Evolutionary conservation across 495 filamentous ascomycete species (phyloP), one percentile per base, ranked within the genome.

Genomic region (Neurospora intermedia): DNA sequence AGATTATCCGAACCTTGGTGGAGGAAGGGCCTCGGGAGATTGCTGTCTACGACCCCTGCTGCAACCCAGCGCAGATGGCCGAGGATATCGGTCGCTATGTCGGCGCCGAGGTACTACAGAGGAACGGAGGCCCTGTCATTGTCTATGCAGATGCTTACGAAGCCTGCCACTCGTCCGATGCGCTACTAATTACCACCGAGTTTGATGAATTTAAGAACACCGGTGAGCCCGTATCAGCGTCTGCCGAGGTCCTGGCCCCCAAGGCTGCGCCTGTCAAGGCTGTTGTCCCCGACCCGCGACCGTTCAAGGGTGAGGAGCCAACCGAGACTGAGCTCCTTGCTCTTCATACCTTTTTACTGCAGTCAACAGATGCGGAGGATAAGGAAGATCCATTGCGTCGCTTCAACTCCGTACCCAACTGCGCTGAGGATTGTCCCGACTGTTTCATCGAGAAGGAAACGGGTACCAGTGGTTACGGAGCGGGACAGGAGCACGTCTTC

Each of bases 11-110:
- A 48, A 83, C 84, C 11, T 78, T 95, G 39, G 81, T 90, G 18
- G 84, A 88, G 35, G 91, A 92, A 77, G 81, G 85, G 18, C 87
- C 87, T 27, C 81, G 78, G 8, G 87, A 90, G 74, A 87, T 94
- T 41, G 84, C 90, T 18, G 89, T 95, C 73, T 95, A 89, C 78
- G 93, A 94, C 75, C 92, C 92, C 0, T 87, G 83, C 77, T 90
- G 89, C 74, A 83, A 85, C 42, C 76, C 81, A 27, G 73, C 74
- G 4, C 75, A 81, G 9, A 77, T 85, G 38, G 74, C 72, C 43
- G 74, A 78, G 6, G 85, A 87, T 71, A 83, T 87, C 38, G 75
- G 81, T 66, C 79, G 75, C 15, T 74, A 84, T 23, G 69, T 83
- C 6, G 75, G 75, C 20, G 72, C 77, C 40, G 72, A 78, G 20